Percentiles rank a stretch among this genome's conserved stretches.
These are phyloP conservation scores for Pleurotus eryngii DNA, from an alignment of 768 basidiomycete genomes.

Conservation along the genomic window DNA sequence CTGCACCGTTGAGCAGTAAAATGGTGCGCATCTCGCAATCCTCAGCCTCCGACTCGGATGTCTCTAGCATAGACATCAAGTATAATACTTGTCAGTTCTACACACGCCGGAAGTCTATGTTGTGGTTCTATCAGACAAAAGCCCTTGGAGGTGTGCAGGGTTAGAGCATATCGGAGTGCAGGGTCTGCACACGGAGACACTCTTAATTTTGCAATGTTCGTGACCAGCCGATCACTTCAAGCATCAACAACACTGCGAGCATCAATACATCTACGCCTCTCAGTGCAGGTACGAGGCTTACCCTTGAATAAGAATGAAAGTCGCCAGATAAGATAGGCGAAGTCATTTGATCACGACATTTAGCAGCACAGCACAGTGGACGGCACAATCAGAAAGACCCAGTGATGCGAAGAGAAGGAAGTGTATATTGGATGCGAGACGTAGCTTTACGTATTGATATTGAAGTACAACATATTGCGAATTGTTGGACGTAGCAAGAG, in stretches of 20 bases:
- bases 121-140: conserved; percentile 3
- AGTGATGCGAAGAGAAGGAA: not conserved
- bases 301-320: too few relatives aligned
- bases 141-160: not conserved
- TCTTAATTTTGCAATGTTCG: conserved; percentile 2
- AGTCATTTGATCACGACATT: too few relatives aligned
- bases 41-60: not conserved
- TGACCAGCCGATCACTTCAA: not conserved
- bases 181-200: not conserved
- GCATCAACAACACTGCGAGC: not conserved
- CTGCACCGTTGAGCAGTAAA: not conserved
- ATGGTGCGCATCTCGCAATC: not conserved
- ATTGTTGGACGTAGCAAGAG: not conserved
- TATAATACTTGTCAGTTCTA: conserved; percentile 1
- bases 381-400: not conserved
- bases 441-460: not conserved
- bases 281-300: not conserved
- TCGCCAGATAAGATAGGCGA: too few relatives aligned
- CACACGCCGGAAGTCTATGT: not conserved
- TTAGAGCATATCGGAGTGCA: not conserved
- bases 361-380: too few relatives aligned
- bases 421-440: not conserved
- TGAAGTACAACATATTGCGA: not conserved
- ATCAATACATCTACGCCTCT: not conserved
- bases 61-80: conserved; percentile 2